A percentile compares a stretch with the other conserved stretches of the same genome.
Conservation (phyloP, 1,284 basidiomycete genomes). For the Cutaneotrichosporon sp. region DNA sequence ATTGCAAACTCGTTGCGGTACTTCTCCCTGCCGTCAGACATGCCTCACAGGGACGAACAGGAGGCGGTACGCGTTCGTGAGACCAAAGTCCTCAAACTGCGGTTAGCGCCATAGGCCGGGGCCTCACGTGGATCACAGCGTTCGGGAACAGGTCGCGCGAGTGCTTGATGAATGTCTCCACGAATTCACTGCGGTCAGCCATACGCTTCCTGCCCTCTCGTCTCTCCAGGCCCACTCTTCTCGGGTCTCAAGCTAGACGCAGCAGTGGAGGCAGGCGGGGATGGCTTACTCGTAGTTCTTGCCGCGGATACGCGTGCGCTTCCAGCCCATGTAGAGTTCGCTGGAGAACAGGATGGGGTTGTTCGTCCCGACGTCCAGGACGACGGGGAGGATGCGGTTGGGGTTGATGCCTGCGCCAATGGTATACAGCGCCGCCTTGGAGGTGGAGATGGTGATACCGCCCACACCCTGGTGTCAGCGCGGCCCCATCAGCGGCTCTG, state of each 20-base stretch:
- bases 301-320: conserved; percentile 54
- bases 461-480: conserved; percentile 52
- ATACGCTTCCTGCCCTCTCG: too few species aligned
- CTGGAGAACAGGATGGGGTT: conserved; percentile 59
- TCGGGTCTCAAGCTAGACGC: too few species aligned
- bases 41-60: conserved; percentile 48
- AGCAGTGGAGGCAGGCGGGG: too few species aligned
- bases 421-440: conserved; percentile 83
- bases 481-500: too few species aligned
- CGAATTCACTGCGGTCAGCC: conserved; percentile 34
- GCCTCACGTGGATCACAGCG: conserved; percentile 47
- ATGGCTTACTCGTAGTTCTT: conserved; percentile 52
- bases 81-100: conserved; percentile 57
- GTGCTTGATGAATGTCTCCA: conserved; percentile 56
- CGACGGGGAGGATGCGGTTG: conserved; percentile 62
- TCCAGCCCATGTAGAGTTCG: conserved; percentile 56
- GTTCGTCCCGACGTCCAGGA: conserved; percentile 76
- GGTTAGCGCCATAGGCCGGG: conserved; percentile 11
- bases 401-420: conserved; percentile 81
- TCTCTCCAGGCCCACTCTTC: too few species aligned
- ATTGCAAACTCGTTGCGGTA: conserved; percentile 58
- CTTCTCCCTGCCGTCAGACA: conserved; percentile 51
- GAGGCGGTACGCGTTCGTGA: conserved; percentile 69
- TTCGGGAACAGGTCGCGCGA: conserved; percentile 55
- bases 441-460: conserved; percentile 68